Evolutionary conservation across 2,329 filamentous ascomycete genomes (phyloP).

Genomic region (Cercospora brassicicola): DNA sequence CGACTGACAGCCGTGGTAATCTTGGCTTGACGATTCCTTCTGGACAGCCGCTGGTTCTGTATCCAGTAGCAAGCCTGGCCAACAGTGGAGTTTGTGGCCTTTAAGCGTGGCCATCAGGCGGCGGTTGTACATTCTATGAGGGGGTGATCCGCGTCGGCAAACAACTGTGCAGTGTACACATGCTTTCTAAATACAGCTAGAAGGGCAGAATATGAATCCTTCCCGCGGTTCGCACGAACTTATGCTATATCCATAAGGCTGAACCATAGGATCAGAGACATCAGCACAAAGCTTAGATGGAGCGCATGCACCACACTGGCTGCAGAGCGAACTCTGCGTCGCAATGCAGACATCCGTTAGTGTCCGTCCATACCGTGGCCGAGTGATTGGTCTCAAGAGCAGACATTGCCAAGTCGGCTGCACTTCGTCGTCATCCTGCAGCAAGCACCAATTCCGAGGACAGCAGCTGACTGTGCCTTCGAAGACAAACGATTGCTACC

Average conservation of each 20-base stretch:
- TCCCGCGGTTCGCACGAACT: not conserved
- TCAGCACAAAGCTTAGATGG: not conserved
- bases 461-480: not conserved
- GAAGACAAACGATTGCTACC: not conserved
- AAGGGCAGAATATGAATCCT: not conserved
- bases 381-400: not conserved
- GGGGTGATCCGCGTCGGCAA: not conserved
- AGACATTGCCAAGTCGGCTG: not conserved
- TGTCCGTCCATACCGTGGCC: not conserved
- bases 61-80: conserved; percentile 17
- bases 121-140: not conserved
- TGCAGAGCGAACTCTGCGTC: not conserved
- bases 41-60: conserved; percentile 22
- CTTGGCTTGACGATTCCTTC: conserved; percentile 34
- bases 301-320: not conserved
- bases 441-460: not conserved
- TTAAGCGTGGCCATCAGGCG: conserved; percentile 4
- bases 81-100: conserved; percentile 27
- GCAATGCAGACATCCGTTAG: not conserved
- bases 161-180: not conserved
- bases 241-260: not conserved
- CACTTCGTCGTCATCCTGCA: not conserved
- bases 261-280: not conserved
- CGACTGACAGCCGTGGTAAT: conserved; percentile 46
- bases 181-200: not conserved